Base-by-base conservation (phyloP, 2,329 filamentous ascomycete species). In the Xylariaceae sp. region DNA sequence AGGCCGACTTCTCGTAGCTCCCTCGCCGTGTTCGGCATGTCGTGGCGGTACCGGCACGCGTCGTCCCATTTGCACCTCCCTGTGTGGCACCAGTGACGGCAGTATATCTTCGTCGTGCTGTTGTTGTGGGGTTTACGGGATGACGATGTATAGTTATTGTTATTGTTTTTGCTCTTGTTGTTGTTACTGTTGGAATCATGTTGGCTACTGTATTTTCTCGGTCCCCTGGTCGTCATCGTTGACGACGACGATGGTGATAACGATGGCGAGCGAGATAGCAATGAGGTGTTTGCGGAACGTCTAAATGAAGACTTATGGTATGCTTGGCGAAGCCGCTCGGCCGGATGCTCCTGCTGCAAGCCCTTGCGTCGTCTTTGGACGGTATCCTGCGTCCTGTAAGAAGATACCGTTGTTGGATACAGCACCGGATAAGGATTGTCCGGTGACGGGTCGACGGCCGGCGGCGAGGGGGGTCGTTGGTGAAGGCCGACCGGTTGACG, bases 61-160 rank as follows among this genome's bases (percentile, higher is more conserved):
- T 55, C 46, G 3, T 75, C 78, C 70, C 74, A 82, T 63, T 72
- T 75, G 68, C 82, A 84, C 11, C 68, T 73, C 6, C 80, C 80
- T 36, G 76, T 70, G 48, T 74, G 73, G 67, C 79, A 82, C 79
- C 79, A 84, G 67, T 79, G 72, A 11, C 76, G 74, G 67, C 81
- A 82, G 26, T 37, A 29, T 19, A 6, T 14, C 17, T 39, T 31
- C 14, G 26, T 2, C 31, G 29, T 44, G 21, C n/a, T n/a, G n/a
- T n/a, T n/a, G n/a, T n/a, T n/a, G n/a, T n/a, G n/a, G n/a, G n/a
- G n/a, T n/a, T n/a, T n/a, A 4, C 24, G 5, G 9, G 3, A 17
- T 6, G 17, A 7, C 3, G 16, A 24, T 41, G 8, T 11, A 8
- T 41, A n/a, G 39, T 41, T 24, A 14, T 29, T 14, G 34, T 47